Percentiles rank a stretch among this genome's conserved stretches.
Conservation (phyloP, 1,139 yeast genomes). For the Magnusiomyces starmeri region DNA sequence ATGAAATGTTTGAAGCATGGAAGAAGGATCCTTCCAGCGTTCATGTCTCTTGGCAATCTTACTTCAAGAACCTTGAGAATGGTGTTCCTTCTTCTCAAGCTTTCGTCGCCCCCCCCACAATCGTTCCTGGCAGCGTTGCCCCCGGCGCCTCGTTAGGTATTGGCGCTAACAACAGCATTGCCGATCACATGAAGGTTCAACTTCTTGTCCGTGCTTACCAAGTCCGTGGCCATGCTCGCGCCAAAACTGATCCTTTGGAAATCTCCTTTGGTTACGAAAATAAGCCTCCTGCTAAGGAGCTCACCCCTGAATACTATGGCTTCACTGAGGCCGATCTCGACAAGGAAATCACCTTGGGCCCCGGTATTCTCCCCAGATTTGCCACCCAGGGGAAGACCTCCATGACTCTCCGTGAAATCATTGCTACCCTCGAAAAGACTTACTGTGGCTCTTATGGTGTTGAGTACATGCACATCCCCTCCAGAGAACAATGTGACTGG, state of each 20-base stretch:
- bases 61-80: constrained; percentile 81
- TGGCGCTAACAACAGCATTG: constrained; percentile 44
- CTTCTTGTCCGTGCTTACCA: constrained; percentile 96
- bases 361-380: constrained; percentile 94
- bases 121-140: constrained; percentile 68
- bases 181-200: constrained; percentile 90
- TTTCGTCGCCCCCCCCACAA: constrained; percentile 82
- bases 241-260: constrained; percentile 89
- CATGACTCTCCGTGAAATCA: constrained; percentile 68
- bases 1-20: constrained; percentile 98
- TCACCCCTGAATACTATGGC: constrained; percentile 85
- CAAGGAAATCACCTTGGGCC: constrained; percentile 84
- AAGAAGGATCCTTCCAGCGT: constrained; percentile 81
- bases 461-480: constrained; percentile 94
- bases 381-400: constrained; percentile 50
- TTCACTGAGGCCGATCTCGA: constrained; percentile 81
- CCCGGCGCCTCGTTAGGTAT: constrained; percentile 41
- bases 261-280: constrained; percentile 72
- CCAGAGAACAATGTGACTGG: constrained; percentile 96
- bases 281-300: constrained; percentile 62
- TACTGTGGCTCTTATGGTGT: constrained; percentile 89
- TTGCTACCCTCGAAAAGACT: constrained; percentile 68
- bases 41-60: constrained; percentile 92
- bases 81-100: constrained; percentile 65
- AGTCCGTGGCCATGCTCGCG: constrained; percentile 95